Base-by-base conservation (phyloP, 176 grass and related monocot genomes). In the Sorghum bicolor region DNA sequence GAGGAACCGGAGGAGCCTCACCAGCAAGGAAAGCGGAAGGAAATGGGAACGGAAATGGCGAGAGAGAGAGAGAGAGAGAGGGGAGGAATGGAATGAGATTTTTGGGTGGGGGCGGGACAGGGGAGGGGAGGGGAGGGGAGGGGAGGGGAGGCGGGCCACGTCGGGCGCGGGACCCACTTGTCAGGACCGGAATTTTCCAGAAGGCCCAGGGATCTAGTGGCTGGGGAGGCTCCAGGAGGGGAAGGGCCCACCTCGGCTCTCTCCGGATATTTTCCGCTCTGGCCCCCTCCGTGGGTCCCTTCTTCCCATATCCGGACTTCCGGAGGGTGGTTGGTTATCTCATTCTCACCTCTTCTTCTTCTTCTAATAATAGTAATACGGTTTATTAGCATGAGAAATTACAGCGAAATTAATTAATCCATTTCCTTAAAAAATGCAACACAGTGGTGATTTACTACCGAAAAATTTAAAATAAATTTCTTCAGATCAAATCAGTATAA, bases 181-280 rank as follows among this genome's bases (percentile, higher is more conserved):
- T 55, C 86, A 72, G 82, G 2, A 6, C 19, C 4, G 38, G 90
- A 92, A 88, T 45, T 85, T 88, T 92, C 90, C 74, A 75, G 86
- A 92, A 88, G 74, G 17, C 16, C 77, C 58, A 4, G n/a, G 33
- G 61, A 92, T 82, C 86, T 82, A 60, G 86, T 88, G 90, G 90
- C 90, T 88, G 39, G 25, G 64, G 30, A 70, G 2, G 39, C 52
- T 6, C 85, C 33, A 44, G 40, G 20, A 15, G 1, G 0, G 6
- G 6, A 2, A 36, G 45, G 78, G 28, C 22, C 88, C 88, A 67
- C 78, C 6, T 13, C 1, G 2, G 24, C 5, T 6, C 37, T 34
- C 22, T 34, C 37, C 2, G 3, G 70, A 31, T 40, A 37, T 83
- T 47, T 64, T 48, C 14, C 5, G 26, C 48, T 19, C 2, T 19